A percentile compares a stretch with the other conserved stretches of the same genome.
phyloP scores from a whole-genome alignment of 2,329 filamentous ascomycete species.

The Pseudocercospora vitis region DNA sequence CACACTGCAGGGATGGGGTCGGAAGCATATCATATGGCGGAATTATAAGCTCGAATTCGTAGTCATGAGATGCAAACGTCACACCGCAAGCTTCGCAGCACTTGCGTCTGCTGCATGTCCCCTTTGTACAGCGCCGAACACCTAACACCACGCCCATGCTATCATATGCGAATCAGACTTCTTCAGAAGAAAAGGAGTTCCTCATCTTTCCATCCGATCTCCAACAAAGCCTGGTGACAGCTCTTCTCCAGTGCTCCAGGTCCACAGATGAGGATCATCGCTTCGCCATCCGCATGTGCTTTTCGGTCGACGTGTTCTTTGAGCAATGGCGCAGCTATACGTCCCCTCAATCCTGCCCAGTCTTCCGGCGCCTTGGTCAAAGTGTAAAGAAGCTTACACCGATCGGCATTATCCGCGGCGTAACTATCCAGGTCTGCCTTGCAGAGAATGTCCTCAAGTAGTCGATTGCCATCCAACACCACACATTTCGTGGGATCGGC shows the following conservation, averaged over 20 bases:
- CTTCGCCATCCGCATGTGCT: slow-evolving; percentile 39
- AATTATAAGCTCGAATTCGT: too few species aligned
- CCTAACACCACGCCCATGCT: not conserved
- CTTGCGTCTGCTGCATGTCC: not conserved
- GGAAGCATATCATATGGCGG: too few species aligned
- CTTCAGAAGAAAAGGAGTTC: slow-evolving; percentile 76
- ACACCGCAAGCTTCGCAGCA: not conserved
- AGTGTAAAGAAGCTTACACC: slow-evolving; percentile 67
- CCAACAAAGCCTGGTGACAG: slow-evolving; percentile 57
- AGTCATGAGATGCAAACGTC: too few species aligned
- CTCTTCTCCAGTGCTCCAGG: slow-evolving; percentile 72
- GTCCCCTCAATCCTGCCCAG: slow-evolving; percentile 69
- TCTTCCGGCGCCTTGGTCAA: slow-evolving; percentile 62
- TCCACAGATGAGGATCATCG: slow-evolving; percentile 75
- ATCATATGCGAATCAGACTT: not conserved
- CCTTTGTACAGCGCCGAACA: too few species aligned
- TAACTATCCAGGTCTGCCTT: slow-evolving; percentile 68
- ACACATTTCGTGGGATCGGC: slow-evolving; percentile 67
- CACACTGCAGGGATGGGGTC: too few species aligned
- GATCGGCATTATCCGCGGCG: slow-evolving; percentile 53
- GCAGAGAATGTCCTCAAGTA: slow-evolving; percentile 80
- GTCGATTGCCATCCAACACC: slow-evolving; percentile 75
- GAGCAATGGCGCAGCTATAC: slow-evolving; percentile 65
- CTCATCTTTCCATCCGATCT: slow-evolving; percentile 69
- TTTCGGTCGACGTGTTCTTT: slow-evolving; percentile 54